Evolutionary conservation across 2,329 filamentous ascomycete species (phyloP).

Genomic region (Hymenoscyphus infarciens): DNA sequence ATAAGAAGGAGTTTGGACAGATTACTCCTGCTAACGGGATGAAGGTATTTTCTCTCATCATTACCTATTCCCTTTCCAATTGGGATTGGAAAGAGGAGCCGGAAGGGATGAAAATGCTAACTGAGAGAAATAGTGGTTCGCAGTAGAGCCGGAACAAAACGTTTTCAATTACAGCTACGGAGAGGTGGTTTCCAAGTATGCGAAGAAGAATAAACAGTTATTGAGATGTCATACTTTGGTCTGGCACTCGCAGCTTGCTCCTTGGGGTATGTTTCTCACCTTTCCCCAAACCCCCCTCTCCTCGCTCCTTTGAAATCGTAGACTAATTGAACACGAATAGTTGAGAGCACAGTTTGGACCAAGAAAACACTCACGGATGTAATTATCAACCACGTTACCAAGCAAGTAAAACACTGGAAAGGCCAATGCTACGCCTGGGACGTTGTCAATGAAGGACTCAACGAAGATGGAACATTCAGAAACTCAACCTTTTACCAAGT

Average conservation of each 20-base stretch:
- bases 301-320: not conserved
- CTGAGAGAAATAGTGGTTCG: slow-evolving; percentile 47
- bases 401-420: slow-evolving; percentile 55
- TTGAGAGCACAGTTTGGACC: slow-evolving; percentile 46
- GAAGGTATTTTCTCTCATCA: slow-evolving; percentile 35
- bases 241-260: slow-evolving; percentile 51
- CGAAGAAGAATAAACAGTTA: slow-evolving; percentile 46
- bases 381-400: slow-evolving; percentile 57
- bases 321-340: not conserved
- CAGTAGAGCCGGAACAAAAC: slow-evolving; percentile 50
- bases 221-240: slow-evolving; percentile 61
- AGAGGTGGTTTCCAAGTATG: slow-evolving; percentile 49
- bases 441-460: slow-evolving; percentile 61
- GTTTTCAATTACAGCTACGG: slow-evolving; percentile 56
- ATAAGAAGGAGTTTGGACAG: slow-evolving; percentile 58
- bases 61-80: not conserved
- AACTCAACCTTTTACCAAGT: slow-evolving; percentile 51
- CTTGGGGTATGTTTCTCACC: slow-evolving; percentile 44
- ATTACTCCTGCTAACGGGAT: slow-evolving; percentile 62
- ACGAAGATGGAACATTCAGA: slow-evolving; percentile 51
- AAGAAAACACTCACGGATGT: slow-evolving; percentile 51
- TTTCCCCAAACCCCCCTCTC: not conserved
- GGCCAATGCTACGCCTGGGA: slow-evolving; percentile 62
- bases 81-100: not conserved
- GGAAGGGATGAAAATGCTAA: slow-evolving; percentile 4